Percentiles rank a stretch among this genome's conserved stretches.
Evolutionary conservation across 305 asterid genomes (phyloP).

Genomic region (Solanum hybrid): DNA sequence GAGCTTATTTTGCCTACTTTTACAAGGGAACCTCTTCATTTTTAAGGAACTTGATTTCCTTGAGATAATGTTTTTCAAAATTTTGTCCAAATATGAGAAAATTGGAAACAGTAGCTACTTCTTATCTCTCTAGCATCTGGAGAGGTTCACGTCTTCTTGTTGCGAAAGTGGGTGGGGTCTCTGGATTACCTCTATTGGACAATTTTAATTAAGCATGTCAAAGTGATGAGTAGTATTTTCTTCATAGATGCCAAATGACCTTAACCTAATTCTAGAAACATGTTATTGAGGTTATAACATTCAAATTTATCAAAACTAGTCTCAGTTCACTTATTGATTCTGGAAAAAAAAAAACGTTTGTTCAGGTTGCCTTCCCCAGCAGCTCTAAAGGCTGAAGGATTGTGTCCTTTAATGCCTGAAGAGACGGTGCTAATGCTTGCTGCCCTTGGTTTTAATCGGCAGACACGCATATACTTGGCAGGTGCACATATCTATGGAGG

Average conservation of each 20-base stretch:
- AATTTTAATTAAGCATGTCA: background rate
- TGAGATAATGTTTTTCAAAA: background rate
- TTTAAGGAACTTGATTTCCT: background rate
- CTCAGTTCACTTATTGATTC: background rate
- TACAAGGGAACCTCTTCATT: background rate
- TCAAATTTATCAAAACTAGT: background rate
- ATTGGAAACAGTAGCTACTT: background rate
- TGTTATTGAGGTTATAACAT: background rate
- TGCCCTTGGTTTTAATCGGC: constrained; percentile 83
- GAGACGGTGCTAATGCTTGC: constrained; percentile 96
- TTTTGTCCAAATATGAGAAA: background rate
- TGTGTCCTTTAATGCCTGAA: constrained; percentile 98
- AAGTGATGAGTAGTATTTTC: background rate
- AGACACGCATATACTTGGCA: constrained; percentile 78
- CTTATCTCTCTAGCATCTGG: background rate
- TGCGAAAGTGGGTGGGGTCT: background rate
- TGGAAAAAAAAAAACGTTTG: background rate
- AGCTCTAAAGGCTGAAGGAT: constrained; percentile 66
- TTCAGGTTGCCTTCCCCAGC: constrained; percentile 71
- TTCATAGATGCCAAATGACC: background rate
- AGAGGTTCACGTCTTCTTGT: background rate
- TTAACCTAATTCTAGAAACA: background rate
- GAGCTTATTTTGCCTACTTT: background rate
- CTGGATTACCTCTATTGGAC: background rate
- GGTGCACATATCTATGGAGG: constrained; percentile 98